phyloP scores from a whole-genome alignment of 129 eudicot genomes.

The Helianthus tuberosus region DNA sequence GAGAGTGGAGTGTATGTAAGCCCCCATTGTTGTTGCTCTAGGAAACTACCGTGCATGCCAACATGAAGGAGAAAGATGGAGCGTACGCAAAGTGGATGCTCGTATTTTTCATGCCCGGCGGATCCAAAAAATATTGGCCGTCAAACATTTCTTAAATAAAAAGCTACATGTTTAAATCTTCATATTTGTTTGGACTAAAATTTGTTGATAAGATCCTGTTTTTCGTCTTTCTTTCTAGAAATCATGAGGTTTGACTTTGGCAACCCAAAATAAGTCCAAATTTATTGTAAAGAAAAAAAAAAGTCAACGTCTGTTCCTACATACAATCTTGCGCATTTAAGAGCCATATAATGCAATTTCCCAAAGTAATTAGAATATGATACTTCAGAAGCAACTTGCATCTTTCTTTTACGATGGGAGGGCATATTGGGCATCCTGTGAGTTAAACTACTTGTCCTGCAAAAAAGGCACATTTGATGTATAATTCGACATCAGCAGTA shows the following conservation, averaged over 20 bases:
- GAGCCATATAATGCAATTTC: conserved; percentile 19
- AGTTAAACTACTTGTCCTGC: conserved; percentile 22
- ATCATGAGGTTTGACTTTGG: neutral
- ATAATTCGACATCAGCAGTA: neutral
- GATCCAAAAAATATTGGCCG: too few relatives aligned
- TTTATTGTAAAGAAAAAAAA: conserved; percentile 4
- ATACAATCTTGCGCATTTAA: conserved; percentile 22
- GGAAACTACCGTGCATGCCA: too few relatives aligned
- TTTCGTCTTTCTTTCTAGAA: neutral
- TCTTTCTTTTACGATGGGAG: conserved; percentile 17
- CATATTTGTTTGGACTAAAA: neutral
- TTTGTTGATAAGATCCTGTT: neutral
- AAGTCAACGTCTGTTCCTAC: conserved; percentile 32
- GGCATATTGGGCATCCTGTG: conserved; percentile 35
- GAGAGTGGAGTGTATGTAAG: too few relatives aligned
- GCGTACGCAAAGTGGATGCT: too few relatives aligned
- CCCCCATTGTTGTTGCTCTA: too few relatives aligned
- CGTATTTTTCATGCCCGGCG: too few relatives aligned
- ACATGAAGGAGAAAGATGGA: too few relatives aligned
- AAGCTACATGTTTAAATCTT: neutral
- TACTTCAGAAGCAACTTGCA: conserved; percentile 25
- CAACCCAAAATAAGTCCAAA: conserved; percentile 9
- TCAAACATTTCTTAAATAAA: too few relatives aligned
- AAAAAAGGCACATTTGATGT: conserved; percentile 9
- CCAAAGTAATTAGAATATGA: conserved; percentile 12